phyloP scores from a whole-genome alignment of 2,329 filamentous ascomycete genomes.

The Sporothrix euskadiensis region DNA sequence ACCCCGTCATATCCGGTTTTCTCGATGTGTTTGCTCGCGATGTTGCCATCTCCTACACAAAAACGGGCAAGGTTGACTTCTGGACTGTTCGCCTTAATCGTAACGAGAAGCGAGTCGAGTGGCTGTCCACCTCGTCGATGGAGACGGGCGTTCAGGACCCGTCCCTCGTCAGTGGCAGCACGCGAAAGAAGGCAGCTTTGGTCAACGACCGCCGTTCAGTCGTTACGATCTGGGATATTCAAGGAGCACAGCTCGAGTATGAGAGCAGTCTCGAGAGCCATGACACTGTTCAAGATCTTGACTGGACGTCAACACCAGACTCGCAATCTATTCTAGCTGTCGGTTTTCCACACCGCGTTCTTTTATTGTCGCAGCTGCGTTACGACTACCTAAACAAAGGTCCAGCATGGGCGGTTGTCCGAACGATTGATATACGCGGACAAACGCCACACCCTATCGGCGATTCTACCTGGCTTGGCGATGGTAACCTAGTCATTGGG shows the following conservation, averaged over 20 bases:
- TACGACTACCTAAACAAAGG: constrained; percentile 89
- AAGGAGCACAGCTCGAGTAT: constrained; percentile 78
- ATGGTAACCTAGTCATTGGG: constrained; percentile 82
- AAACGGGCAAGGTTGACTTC: constrained; percentile 71
- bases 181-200: constrained; percentile 80
- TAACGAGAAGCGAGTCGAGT: constrained; percentile 64
- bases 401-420: constrained; percentile 84
- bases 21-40: constrained; percentile 85
- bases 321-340: constrained; percentile 86
- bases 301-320: constrained; percentile 92
- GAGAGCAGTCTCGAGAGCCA: constrained; percentile 71
- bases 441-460: constrained; percentile 87
- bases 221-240: constrained; percentile 88
- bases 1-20: constrained; percentile 70
- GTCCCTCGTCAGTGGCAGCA: constrained; percentile 79
- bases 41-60: constrained; percentile 81
- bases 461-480: constrained; percentile 86
- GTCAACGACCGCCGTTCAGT: constrained; percentile 72
- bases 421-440: constrained; percentile 77
- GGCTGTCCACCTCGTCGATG: constrained; percentile 78
- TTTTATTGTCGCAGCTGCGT: constrained; percentile 81
- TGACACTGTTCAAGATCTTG: constrained; percentile 79
- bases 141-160: constrained; percentile 74
- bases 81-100: constrained; percentile 78
- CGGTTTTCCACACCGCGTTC: constrained; percentile 83